These are phyloP conservation scores for Aspergillus sojae DNA, from an alignment of 2,329 filamentous ascomycete genomes.

Conservation along the genomic window DNA sequence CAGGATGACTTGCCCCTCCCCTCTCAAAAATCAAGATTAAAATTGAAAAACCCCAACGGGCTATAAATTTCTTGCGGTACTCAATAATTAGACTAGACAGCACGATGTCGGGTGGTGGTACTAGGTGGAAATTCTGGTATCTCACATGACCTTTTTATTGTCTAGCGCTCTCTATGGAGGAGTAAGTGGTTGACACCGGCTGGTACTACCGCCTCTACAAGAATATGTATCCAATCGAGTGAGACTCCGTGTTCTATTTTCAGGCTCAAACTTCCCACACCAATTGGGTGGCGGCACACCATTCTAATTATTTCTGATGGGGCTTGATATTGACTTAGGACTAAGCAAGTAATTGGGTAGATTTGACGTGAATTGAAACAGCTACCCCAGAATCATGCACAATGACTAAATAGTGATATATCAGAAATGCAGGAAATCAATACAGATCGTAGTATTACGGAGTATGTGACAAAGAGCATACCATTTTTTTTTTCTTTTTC, in stretches of 20 bases:
- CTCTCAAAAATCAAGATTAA: background rate
- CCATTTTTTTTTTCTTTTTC: background rate
- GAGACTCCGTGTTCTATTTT: constrained; percentile 5
- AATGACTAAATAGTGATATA: constrained; percentile 1
- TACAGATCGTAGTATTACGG: background rate
- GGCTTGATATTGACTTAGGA: background rate
- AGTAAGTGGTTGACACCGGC: background rate
- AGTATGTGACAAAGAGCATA: background rate
- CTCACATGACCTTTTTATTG: background rate
- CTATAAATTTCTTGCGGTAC: background rate
- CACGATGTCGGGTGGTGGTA: too few species aligned
- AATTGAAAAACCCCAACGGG: background rate
- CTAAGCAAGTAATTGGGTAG: background rate
- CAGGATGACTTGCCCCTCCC: background rate
- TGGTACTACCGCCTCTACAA: background rate
- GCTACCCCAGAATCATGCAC: background rate
- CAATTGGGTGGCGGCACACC: background rate
- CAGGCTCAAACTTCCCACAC: background rate
- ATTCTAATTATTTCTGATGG: background rate
- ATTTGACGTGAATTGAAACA: background rate
- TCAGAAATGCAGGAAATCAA: background rate
- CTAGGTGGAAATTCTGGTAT: background rate
- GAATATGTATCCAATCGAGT: background rate
- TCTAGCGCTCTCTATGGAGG: background rate
- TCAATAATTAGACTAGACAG: background rate